Conservation (phyloP, 2,329 filamentous ascomycete genomes). For the Pestalotiopsis sp. region DNA sequence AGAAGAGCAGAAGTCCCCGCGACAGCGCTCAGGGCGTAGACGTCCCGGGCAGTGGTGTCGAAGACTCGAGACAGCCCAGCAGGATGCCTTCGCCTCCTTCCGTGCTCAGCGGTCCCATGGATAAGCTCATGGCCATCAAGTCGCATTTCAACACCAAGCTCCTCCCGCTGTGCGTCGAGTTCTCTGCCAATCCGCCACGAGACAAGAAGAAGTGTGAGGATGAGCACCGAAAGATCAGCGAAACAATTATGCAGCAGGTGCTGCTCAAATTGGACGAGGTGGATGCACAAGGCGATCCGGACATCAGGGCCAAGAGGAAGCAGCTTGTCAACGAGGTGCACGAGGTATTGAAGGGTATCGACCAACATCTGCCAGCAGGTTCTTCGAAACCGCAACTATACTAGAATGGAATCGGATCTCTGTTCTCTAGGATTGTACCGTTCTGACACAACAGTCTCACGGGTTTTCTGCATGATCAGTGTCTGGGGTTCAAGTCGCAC, state of each 20-base stretch:
- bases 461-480: too few relatives aligned
- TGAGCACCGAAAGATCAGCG: conserved; percentile 74
- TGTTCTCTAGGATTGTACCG: too few relatives aligned
- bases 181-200: conserved; percentile 62
- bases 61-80: conserved; percentile 40
- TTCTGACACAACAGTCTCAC: too few relatives aligned
- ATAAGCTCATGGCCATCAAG: conserved; percentile 69
- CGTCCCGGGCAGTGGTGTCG: conserved; percentile 37
- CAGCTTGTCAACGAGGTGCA: conserved; percentile 75
- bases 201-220: conserved; percentile 71
- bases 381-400: conserved; percentile 14
- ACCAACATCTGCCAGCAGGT: conserved; percentile 42
- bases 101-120: conserved; percentile 47
- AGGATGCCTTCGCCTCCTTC: conserved; percentile 38
- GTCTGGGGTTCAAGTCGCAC: too few relatives aligned
- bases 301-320: conserved; percentile 68
- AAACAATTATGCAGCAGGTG: conserved; percentile 77
- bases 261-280: conserved; percentile 77
- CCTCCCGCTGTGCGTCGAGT: conserved; percentile 67
- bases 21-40: conserved; percentile 47
- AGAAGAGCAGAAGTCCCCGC: conserved; percentile 43
- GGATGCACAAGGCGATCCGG: conserved; percentile 70
- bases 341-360: conserved; percentile 65
- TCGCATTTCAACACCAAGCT: conserved; percentile 66
- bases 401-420: background rate